Evolutionary conservation across 2,329 filamentous ascomycete species (phyloP).

Genomic region (Colletotrichum costaricense): DNA sequence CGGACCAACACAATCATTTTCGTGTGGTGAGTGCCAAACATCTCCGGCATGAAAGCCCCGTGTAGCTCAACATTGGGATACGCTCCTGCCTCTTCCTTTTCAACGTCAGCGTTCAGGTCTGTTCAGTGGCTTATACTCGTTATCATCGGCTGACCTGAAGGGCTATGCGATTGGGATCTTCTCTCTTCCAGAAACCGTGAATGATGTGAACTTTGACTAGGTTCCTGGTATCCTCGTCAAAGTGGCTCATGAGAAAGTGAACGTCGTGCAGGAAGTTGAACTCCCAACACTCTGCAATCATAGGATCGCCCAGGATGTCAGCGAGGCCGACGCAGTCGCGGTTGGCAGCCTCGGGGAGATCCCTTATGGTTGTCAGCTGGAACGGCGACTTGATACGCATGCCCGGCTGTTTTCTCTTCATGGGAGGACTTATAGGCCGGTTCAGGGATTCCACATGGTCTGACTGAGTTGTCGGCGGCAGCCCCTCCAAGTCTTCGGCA

Average conservation of each 20-base stretch:
- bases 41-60: conserved; percentile 82
- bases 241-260: conserved; percentile 64
- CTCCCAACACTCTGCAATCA: conserved; percentile 78
- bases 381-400: conserved; percentile 70
- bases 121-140: not conserved
- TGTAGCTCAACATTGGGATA: conserved; percentile 78
- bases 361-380: conserved; percentile 75
- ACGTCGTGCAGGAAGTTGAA: conserved; percentile 77
- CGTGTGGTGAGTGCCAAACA: conserved; percentile 86
- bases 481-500: not conserved
- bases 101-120: conserved; percentile 24
- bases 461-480: not conserved
- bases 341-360: conserved; percentile 71
- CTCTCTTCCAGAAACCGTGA: conserved; percentile 74
- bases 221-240: conserved; percentile 62
- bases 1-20: conserved; percentile 90
- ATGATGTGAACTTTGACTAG: conserved; percentile 66
- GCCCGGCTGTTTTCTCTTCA: conserved; percentile 43
- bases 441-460: conserved; percentile 43
- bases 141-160: conserved; percentile 63
- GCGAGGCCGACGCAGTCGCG: conserved; percentile 72
- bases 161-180: conserved; percentile 67
- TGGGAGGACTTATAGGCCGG: conserved; percentile 60
- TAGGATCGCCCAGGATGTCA: conserved; percentile 78
- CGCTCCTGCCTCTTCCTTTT: conserved; percentile 68